These are phyloP conservation scores for Chlorociboria aeruginascens DNA, from an alignment of 495 filamentous ascomycete species.

Conservation along the genomic window DNA sequence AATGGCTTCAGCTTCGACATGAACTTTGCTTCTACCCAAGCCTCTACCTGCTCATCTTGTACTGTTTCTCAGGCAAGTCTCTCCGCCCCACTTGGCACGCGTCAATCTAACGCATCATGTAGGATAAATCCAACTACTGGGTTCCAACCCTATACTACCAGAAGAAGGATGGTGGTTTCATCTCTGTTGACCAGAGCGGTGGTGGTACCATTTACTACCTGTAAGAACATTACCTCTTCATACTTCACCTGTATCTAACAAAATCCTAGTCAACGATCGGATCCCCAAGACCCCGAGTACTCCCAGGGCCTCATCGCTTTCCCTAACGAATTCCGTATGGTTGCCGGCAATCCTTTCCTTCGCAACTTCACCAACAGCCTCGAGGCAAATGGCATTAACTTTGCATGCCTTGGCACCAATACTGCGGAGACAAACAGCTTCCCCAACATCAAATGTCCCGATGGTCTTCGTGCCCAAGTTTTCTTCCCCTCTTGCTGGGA, in stretches of 20 bases:
- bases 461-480: conserved; percentile 60
- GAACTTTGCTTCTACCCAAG: too few species aligned
- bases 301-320: conserved; percentile 28
- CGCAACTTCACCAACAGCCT: conserved; percentile 23
- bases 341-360: conserved; percentile 48
- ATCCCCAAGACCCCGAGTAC: neutral
- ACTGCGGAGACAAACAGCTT: conserved; percentile 36
- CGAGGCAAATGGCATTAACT: conserved; percentile 32
- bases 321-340: conserved; percentile 58
- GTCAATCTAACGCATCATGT: too few species aligned
- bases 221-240: conserved; percentile 20
- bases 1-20: too few species aligned
- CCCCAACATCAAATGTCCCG: conserved; percentile 40
- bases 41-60: too few species aligned
- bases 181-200: conserved; percentile 46
- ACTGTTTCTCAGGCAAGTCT: too few species aligned
- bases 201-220: conserved; percentile 50
- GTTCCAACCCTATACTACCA: conserved; percentile 48
- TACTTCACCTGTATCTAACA: too few species aligned
- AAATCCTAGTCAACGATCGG: too few species aligned
- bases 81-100: too few species aligned
- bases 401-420: conserved; percentile 34
- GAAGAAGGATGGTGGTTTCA: conserved; percentile 50
- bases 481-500: conserved; percentile 92
- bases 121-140: conserved; percentile 3